Evolutionary conservation across 371 early-diverging fungal species (phyloP), one percentile per base, ranked within the genome.

Genomic region (Mucor saturninus): DNA sequence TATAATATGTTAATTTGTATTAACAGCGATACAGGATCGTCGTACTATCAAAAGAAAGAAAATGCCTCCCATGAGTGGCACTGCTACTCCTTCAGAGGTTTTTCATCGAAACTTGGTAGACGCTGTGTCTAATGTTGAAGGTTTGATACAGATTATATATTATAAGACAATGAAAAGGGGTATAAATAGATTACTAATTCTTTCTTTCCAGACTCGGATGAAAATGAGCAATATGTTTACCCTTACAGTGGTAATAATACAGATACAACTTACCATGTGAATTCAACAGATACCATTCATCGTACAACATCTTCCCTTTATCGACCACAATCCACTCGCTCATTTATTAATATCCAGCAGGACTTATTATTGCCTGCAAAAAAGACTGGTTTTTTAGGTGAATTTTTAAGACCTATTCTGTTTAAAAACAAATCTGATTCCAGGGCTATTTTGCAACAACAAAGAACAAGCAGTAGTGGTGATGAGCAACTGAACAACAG

Each of bases 151-250:
- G 4, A 14, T 10, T 42, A 10, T 42, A 51, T 35, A 52, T 14
- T 35, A 52, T 14, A 9, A 8, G 5, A 29, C 8, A 29, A 49
- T 29, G 8, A 8, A 2, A 21, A 9, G 7, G 4, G 28, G 21
- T 13, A 9, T 5, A 29, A 3, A 8, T 28, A 28, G 29, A 9
- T 49, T 29, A 49, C 26, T 28, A 11, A 30, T 46, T 46, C 5
- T 21, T 46, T 21, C 2, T 46, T n/a, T 4, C 28, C n/a, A 71
- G 75, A 80, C 51, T 80, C 80, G 28, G 80, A 80, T 48, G 80
- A 80, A 69, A 77, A 80, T 49, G 80, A 80, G 56, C 76, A 72
- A 31, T 80, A 80, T 53, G 77, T 80, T 7, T 80, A 80, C 37
- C 75, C 80, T 8, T 80, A 75, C 37, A 70, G 74, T 51, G 68